Base-by-base conservation (phyloP, 2,329 filamentous ascomycete genomes). In the Trichophyton benhamiae region DNA sequence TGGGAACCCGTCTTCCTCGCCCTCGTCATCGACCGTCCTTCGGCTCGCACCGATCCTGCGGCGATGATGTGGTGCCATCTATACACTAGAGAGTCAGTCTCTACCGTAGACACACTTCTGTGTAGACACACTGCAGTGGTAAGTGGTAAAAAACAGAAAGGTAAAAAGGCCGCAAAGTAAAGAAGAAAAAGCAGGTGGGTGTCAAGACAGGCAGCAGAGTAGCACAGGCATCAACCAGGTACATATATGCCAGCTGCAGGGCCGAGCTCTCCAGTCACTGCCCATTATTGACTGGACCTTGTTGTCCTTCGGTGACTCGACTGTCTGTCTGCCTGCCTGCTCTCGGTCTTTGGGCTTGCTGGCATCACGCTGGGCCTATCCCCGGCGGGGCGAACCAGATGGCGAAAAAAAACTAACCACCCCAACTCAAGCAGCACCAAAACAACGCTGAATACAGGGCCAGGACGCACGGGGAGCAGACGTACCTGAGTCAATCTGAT, bases 1-100 rank as follows among this genome's bases (percentile, higher is more conserved):
- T 59, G 76, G 76, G 52, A 76, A 78, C 57, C 72, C 74, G 63
- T 79, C 78, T 63, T 79, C 78, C 57, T 76, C 78, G 62, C 79
- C 78, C 63, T 80, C 78, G 62, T 78, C 76, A 62, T 71, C 71
- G 63, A 75, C 72, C 67, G 74, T 71, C 63, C 77, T 72, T 65
- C 77, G 72, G 66, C 77, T 77, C 57, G 74, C 71, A 63, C 76
- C 72, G 61, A 78, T 75, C 60, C 75, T 73, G 68, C 72, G 75
- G 68, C 73, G 72, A 68, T 70, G 72, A 61, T 68, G 66, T 61
- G 72, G 72, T 68, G 74, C 75, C 77, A 79, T 79, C 49, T 53
- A 30, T 30, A 38, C 9, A 11, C 8, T 25, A n/a, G 15, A 13
- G 49, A 13, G 22, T 53, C 25, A 53, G 49, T 6, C 13, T 30